Percentiles rank a stretch among this genome's conserved stretches.
Conservation (phyloP, 176 grass and related monocot species). For the Chrysopogon serrulatus region DNA sequence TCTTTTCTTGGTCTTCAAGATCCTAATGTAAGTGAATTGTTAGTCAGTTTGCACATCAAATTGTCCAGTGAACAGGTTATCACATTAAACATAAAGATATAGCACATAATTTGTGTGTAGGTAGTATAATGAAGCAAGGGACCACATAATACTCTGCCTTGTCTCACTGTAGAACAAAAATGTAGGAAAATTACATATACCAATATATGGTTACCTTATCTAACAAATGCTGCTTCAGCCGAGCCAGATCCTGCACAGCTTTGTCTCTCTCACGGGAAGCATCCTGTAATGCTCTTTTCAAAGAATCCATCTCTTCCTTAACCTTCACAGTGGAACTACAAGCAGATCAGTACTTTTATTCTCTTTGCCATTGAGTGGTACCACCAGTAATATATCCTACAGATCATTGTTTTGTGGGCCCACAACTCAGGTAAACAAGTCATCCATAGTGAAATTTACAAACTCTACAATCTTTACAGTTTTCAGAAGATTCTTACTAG, state of each 20-base stretch:
- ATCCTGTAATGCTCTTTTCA: slow-evolving; percentile 59
- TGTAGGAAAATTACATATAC: background rate
- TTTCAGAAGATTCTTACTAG: slow-evolving; percentile 7
- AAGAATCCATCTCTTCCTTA: slow-evolving; percentile 60
- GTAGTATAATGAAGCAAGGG: background rate
- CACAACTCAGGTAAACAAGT: slow-evolving; percentile 15
- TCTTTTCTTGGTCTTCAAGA: slow-evolving; percentile 94
- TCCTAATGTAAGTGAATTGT: slow-evolving; percentile 46
- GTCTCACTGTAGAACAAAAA: background rate
- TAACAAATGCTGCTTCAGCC: slow-evolving; percentile 90
- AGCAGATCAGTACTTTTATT: slow-evolving; percentile 44
- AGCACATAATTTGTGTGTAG: background rate
- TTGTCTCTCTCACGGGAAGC: slow-evolving; percentile 61
- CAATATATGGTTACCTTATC: slow-evolving; percentile 61
- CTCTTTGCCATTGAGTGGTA: slow-evolving; percentile 7
- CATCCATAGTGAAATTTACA: slow-evolving; percentile 9
- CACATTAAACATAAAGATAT: slow-evolving; percentile 16
- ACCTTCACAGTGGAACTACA: slow-evolving; percentile 65
- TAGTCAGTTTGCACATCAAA: background rate
- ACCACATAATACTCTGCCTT: background rate
- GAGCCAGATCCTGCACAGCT: slow-evolving; percentile 75
- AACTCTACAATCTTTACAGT: background rate
- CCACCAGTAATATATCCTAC: background rate
- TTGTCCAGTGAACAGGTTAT: background rate
- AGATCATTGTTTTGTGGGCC: background rate